A percentile compares a stretch with the other conserved stretches of the same genome.
Conservation (phyloP, 2,329 filamentous ascomycete genomes). For the Chaetomiaceae sp. region DNA sequence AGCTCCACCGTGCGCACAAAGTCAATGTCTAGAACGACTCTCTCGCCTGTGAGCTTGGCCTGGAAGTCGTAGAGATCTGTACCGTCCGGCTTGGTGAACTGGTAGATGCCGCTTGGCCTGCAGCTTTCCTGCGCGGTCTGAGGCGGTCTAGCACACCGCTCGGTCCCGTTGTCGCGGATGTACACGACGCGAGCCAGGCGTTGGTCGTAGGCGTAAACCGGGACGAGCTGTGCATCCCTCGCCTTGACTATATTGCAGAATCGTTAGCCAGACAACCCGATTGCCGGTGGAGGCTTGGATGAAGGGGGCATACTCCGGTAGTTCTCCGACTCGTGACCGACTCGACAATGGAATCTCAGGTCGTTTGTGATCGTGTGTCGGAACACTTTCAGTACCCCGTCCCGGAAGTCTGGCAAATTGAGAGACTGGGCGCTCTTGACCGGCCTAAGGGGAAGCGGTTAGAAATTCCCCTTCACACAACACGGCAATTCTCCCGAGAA, state of each 20-base stretch:
- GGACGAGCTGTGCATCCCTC: constrained; percentile 25
- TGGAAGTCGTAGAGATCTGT: constrained; percentile 27
- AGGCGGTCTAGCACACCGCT: constrained; percentile 18
- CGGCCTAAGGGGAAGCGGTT: constrained; percentile 10
- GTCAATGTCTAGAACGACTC: constrained; percentile 27
- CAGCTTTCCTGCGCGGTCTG: constrained; percentile 11
- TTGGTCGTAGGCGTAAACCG: constrained; percentile 28
- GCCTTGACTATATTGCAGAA: constrained; percentile 22
- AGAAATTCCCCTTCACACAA: background rate
- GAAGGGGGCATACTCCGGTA: constrained; percentile 22
- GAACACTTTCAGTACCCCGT: constrained; percentile 27
- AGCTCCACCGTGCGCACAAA: constrained; percentile 25
- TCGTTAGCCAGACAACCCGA: background rate
- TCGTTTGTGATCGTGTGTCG: constrained; percentile 25
- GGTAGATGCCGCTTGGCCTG: constrained; percentile 25
- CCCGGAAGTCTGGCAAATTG: constrained; percentile 18
- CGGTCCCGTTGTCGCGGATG: constrained; percentile 25
- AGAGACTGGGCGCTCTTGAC: constrained; percentile 23
- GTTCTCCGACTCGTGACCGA: constrained; percentile 25
- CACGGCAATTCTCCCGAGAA: too few relatives aligned
- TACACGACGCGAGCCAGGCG: constrained; percentile 24
- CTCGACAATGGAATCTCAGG: constrained; percentile 25
- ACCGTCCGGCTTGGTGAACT: constrained; percentile 22
- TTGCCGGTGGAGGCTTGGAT: too few relatives aligned
- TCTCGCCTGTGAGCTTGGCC: constrained; percentile 25